Percentiles rank a stretch among this genome's conserved stretches.
phyloP scores from a whole-genome alignment of 2,329 filamentous ascomycete species.

The Helotiales sp. region DNA sequence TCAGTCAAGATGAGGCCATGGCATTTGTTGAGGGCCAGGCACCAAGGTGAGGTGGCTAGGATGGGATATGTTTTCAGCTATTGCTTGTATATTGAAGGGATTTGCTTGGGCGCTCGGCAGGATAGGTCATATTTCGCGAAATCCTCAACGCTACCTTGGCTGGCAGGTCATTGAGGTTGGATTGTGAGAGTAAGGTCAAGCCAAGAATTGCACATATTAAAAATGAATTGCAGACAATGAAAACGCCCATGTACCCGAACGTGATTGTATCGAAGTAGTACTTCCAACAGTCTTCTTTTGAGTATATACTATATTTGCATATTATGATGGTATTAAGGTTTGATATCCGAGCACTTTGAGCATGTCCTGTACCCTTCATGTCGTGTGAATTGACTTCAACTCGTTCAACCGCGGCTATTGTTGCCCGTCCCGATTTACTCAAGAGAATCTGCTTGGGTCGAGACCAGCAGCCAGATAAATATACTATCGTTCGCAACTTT shows the following conservation, averaged over 20 bases:
- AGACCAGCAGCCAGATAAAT: too few species aligned
- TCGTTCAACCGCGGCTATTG: too few species aligned
- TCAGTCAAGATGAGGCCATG: slow-evolving; percentile 81
- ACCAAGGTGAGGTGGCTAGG: slow-evolving; percentile 24
- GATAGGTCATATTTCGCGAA: background rate
- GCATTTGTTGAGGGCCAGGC: slow-evolving; percentile 89
- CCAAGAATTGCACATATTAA: background rate
- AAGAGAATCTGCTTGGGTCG: too few species aligned
- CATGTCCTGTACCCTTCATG: too few species aligned
- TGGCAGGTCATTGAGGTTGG: background rate
- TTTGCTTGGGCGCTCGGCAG: background rate
- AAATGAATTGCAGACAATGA: background rate
- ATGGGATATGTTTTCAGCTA: background rate
- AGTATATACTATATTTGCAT: too few species aligned
- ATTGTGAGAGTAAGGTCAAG: background rate
- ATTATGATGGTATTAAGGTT: too few species aligned
- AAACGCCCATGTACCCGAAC: too few species aligned
- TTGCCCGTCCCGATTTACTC: too few species aligned
- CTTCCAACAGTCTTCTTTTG: too few species aligned
- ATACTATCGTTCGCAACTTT: too few species aligned
- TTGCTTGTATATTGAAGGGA: background rate
- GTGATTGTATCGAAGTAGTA: background rate
- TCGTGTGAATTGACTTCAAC: too few species aligned
- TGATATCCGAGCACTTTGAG: too few species aligned
- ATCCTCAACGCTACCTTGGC: background rate